Percentiles rank a stretch among this genome's conserved stretches.
phyloP scores from a whole-genome alignment of 2,329 filamentous ascomycete species.

The Ceratocystis diversiconidia region DNA sequence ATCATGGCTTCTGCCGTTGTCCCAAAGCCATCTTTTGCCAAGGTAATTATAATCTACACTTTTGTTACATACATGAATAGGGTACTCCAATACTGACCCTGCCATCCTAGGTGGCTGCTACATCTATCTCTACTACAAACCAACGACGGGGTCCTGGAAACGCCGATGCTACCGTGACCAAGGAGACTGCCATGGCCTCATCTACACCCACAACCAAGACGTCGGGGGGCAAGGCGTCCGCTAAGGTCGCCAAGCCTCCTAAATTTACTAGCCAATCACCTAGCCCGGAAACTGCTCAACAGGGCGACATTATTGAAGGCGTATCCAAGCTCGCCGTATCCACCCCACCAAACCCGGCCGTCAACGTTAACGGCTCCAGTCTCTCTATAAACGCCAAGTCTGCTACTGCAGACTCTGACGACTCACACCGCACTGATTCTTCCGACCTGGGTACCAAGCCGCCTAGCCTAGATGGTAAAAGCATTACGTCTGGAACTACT shows the following conservation, averaged over 20 bases:
- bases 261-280: background rate
- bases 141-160: conserved; percentile 19
- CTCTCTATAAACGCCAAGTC: conserved; percentile 14
- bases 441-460: conserved; percentile 63
- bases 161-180: conserved; percentile 22
- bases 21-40: conserved; percentile 59
- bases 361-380: conserved; percentile 6
- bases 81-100: background rate
- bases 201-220: background rate
- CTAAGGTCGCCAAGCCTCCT: background rate
- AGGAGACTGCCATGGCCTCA: background rate
- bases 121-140: conserved; percentile 20
- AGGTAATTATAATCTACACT: conserved; percentile 36
- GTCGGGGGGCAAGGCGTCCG: no score
- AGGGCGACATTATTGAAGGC: conserved; percentile 11
- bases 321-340: conserved; percentile 10
- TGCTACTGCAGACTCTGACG: conserved; percentile 36
- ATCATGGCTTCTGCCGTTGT: conserved; percentile 36
- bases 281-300: conserved; percentile 21
- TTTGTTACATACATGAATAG: background rate
- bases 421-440: conserved; percentile 47
- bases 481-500: conserved; percentile 70
- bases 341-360: background rate
- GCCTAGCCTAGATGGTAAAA: conserved; percentile 84
- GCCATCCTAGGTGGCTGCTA: conserved; percentile 35